Conservation (phyloP, 768 basidiomycete species). For the Candolleomyces efflorescens region DNA sequence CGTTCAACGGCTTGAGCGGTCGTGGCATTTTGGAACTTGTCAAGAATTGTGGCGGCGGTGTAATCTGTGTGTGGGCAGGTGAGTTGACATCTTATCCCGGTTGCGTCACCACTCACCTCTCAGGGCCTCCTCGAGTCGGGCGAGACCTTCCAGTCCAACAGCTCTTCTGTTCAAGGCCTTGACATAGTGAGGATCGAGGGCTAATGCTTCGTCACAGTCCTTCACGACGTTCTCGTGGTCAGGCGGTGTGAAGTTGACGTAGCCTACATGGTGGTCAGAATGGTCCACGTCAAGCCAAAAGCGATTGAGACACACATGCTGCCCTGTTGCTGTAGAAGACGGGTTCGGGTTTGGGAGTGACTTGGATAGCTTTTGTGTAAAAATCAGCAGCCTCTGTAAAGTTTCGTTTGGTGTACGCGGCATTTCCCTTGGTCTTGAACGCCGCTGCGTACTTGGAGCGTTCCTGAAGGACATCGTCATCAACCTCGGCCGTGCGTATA, state of each 20-base stretch:
- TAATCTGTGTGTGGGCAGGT: conserved; percentile 53
- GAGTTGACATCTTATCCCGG: not conserved
- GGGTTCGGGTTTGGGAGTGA: conserved; percentile 77
- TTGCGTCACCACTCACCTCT: conserved; percentile 49
- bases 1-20: conserved; percentile 84
- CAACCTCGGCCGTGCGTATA: not conserved
- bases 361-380: conserved; percentile 73
- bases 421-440: conserved; percentile 70
- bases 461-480: conserved; percentile 39
- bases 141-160: conserved; percentile 75
- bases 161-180: conserved; percentile 91
- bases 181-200: conserved; percentile 78
- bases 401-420: conserved; percentile 59
- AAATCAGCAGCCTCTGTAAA: conserved; percentile 56
- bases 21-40: conserved; percentile 81
- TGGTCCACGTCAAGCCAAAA: too few species aligned
- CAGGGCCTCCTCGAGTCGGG: conserved; percentile 69
- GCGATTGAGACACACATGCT: conserved; percentile 60
- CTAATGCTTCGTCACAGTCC: conserved; percentile 88
- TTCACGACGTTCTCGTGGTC: conserved; percentile 76
- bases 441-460: conserved; percentile 55
- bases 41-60: conserved; percentile 94
- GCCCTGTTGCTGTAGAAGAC: conserved; percentile 97
- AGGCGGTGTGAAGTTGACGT: conserved; percentile 87
- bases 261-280: conserved; percentile 46